Evolutionary conservation across 768 basidiomycete species (phyloP).

Genomic region (Rubroboletus satanas): DNA sequence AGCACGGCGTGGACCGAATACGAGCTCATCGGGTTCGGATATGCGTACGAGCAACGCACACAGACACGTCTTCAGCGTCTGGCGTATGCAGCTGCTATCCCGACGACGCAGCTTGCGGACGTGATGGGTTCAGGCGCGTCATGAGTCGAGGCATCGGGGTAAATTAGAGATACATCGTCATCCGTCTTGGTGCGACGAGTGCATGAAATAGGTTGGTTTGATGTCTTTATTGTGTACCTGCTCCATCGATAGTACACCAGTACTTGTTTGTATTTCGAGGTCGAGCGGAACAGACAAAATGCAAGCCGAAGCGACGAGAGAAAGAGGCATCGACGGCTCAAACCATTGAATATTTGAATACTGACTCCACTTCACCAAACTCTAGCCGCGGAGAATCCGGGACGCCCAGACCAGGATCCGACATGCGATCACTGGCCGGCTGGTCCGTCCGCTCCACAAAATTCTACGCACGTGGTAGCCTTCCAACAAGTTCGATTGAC

Average conservation of each 20-base stretch:
- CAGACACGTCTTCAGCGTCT: conserved; percentile 44
- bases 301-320: background rate
- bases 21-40: conserved; percentile 38
- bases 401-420: no score
- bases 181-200: background rate
- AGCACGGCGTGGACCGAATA: conserved; percentile 45
- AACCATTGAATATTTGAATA: no score
- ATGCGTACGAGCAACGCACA: conserved; percentile 53
- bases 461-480: no score
- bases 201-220: background rate
- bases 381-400: no score
- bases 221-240: background rate
- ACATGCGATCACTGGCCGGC: no score
- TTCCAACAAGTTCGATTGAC: no score
- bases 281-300: background rate
- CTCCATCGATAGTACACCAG: background rate
- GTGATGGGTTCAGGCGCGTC: conserved; percentile 17
- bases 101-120: conserved; percentile 46
- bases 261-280: background rate
- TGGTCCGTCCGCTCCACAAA: no score
- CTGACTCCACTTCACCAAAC: no score
- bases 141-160: background rate
- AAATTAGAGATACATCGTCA: background rate
- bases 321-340: background rate
- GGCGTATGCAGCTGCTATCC: conserved; percentile 53